Percentiles rank a stretch among this genome's conserved stretches.
phyloP scores from a whole-genome alignment of 805 yeast species.

The Yarrowia deformans region DNA sequence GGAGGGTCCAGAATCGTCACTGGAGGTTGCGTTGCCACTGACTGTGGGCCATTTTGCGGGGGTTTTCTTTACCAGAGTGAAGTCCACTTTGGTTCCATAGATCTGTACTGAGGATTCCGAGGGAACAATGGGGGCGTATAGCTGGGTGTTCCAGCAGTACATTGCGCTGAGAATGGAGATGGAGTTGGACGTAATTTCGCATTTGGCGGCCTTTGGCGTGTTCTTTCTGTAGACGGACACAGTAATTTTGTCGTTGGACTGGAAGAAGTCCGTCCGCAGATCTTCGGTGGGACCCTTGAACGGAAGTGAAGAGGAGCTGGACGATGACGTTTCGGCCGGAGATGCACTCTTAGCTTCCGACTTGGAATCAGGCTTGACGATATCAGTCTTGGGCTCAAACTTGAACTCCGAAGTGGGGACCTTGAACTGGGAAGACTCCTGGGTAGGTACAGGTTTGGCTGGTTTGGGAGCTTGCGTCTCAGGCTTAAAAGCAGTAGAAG shows the following conservation, averaged over 20 bases:
- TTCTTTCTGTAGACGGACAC: slow-evolving; percentile 75
- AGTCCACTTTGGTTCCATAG: slow-evolving; percentile 77
- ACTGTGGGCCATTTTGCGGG: slow-evolving; percentile 20
- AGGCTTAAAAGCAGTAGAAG: background rate
- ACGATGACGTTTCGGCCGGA: background rate
- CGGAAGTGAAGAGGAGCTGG: background rate
- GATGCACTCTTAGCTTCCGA: background rate
- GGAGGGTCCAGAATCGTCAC: slow-evolving; percentile 3
- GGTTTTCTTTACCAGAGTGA: slow-evolving; percentile 60
- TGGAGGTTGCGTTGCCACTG: slow-evolving; percentile 9
- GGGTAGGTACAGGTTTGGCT: background rate
- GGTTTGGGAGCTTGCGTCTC: background rate
- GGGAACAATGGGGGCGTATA: slow-evolving; percentile 61
- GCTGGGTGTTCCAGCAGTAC: slow-evolving; percentile 56
- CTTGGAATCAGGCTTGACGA: background rate
- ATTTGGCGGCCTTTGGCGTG: slow-evolving; percentile 58
- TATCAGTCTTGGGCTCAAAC: slow-evolving; percentile 1
- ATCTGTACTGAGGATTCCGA: slow-evolving; percentile 58
- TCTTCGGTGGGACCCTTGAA: background rate
- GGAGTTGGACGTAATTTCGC: slow-evolving; percentile 50
- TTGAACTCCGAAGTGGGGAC: slow-evolving; percentile 21
- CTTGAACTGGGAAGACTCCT: background rate
- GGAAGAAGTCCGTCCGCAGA: slow-evolving; percentile 67
- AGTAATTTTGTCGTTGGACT: slow-evolving; percentile 62
- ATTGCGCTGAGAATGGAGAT: slow-evolving; percentile 42